Conservation (phyloP, 805 yeast genomes). For the Ogataea dorogensis region DNA sequence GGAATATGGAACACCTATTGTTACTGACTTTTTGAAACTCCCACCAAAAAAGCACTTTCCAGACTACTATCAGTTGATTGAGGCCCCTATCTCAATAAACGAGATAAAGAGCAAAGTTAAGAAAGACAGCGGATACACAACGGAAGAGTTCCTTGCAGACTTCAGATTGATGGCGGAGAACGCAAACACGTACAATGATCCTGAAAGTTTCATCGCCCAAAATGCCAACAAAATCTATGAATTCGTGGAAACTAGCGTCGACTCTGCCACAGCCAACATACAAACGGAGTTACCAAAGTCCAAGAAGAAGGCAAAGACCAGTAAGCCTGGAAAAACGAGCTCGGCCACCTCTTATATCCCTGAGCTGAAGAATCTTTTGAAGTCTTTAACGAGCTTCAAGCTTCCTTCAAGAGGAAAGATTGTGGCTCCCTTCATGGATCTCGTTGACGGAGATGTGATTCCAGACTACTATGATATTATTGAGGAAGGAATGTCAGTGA, state of each 20-base stretch:
- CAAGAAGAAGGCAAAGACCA: slow-evolving; percentile 5
- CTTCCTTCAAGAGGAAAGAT: slow-evolving; percentile 50
- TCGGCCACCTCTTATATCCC: slow-evolving; percentile 12
- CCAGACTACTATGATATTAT: slow-evolving; percentile 82
- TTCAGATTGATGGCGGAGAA: slow-evolving; percentile 66
- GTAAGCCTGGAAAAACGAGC: slow-evolving; percentile 1
- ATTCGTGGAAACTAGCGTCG: slow-evolving; percentile 52
- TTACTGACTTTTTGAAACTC: slow-evolving; percentile 60
- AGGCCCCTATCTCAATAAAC: slow-evolving; percentile 64
- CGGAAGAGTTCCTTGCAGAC: slow-evolving; percentile 53
- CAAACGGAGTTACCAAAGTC: slow-evolving; percentile 1
- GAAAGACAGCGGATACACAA: slow-evolving; percentile 35
- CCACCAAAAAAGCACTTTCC: slow-evolving; percentile 77
- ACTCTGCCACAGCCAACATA: slow-evolving; percentile 27
- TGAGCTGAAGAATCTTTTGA: slow-evolving; percentile 31
- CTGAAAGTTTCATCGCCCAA: slow-evolving; percentile 59
- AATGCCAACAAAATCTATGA: slow-evolving; percentile 59
- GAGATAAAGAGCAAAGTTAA: slow-evolving; percentile 56
- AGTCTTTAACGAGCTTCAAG: slow-evolving; percentile 43
- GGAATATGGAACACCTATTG: slow-evolving; percentile 33
- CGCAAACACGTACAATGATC: slow-evolving; percentile 71
- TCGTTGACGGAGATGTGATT: slow-evolving; percentile 64
- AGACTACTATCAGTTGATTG: slow-evolving; percentile 69
- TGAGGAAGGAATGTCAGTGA: slow-evolving; percentile 71
- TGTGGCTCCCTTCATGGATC: slow-evolving; percentile 72